Evolutionary conservation across 164 flowering plant species (phyloP).

Genomic region (Stephania yunnanensis): DNA sequence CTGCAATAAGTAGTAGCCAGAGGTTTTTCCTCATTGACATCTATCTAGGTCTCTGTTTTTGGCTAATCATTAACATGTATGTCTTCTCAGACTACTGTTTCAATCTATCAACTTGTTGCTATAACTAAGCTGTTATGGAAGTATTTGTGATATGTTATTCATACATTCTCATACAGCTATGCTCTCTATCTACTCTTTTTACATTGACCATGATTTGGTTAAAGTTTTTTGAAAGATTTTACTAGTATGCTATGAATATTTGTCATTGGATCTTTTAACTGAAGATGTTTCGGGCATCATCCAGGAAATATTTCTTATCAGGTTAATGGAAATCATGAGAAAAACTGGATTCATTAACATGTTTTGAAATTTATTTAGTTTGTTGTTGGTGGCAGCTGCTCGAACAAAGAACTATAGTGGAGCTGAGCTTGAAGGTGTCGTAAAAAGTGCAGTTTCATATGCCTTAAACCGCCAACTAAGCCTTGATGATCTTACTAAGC

Average conservation of each 20-base stretch:
- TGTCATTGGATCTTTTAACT: not conserved
- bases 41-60: not conserved
- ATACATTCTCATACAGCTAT: not conserved
- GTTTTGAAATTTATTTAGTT: not conserved
- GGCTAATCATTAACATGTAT: not conserved
- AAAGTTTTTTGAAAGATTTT: not conserved
- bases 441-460: slow-evolving; percentile 95
- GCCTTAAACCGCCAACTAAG: slow-evolving; percentile 87
- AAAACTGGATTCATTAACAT: not conserved
- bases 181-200: not conserved
- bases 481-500: slow-evolving; percentile 89
- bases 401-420: slow-evolving; percentile 97
- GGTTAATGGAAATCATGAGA: not conserved
- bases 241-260: not conserved
- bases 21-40: not conserved
- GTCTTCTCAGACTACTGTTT: not conserved
- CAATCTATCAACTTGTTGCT: not conserved
- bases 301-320: not conserved
- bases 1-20: not conserved
- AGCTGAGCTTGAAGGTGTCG: slow-evolving; percentile 99
- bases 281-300: not conserved
- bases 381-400: slow-evolving; percentile 58
- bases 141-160: not conserved
- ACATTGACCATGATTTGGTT: not conserved
- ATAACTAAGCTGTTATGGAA: not conserved